Conservation (phyloP, 1,139 yeast species). For the Schwanniomyces etchellsii region DNA sequence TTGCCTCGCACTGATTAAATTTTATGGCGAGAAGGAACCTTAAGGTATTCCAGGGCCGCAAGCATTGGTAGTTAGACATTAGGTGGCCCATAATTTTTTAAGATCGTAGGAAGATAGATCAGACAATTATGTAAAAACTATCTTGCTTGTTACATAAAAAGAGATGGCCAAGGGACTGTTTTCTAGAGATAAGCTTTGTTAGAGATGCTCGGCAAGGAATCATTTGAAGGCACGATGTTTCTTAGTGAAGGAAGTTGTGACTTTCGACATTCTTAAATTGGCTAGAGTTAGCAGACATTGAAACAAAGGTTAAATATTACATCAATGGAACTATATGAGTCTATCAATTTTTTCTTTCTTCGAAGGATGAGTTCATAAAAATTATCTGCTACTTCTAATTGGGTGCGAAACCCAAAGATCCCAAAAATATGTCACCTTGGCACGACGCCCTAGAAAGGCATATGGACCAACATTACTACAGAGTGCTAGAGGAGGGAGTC, state of each 20-base stretch:
- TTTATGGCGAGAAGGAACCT: constrained; percentile 19
- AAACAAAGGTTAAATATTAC: constrained; percentile 57
- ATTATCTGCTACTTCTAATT: constrained; percentile 76
- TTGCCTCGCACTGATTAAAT: constrained; percentile 9
- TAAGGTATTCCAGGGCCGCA: constrained; percentile 20
- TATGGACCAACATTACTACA: constrained; percentile 64
- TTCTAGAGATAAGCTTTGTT: constrained; percentile 32
- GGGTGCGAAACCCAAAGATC: constrained; percentile 59
- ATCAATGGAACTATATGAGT: constrained; percentile 43
- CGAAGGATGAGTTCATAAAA: constrained; percentile 61
- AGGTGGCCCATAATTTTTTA: constrained; percentile 59
- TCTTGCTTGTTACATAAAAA: constrained; percentile 57
- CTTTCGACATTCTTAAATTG: constrained; percentile 61
- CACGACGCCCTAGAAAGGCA: constrained; percentile 72
- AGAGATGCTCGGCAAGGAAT: constrained; percentile 24
- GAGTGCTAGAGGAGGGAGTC: constrained; percentile 97
- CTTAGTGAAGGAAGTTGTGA: constrained; percentile 43
- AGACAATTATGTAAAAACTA: constrained; percentile 56
- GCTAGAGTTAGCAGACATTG: too few species aligned
- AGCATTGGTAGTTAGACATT: constrained; percentile 36
- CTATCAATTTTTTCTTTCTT: constrained; percentile 55
- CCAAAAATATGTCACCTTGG: constrained; percentile 81
- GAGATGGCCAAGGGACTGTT: constrained; percentile 23
- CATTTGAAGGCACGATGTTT: constrained; percentile 39
- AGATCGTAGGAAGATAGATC: constrained; percentile 49